Evolutionary conservation across 306 rosid genomes (phyloP).

Genomic region (Inga laurina): DNA sequence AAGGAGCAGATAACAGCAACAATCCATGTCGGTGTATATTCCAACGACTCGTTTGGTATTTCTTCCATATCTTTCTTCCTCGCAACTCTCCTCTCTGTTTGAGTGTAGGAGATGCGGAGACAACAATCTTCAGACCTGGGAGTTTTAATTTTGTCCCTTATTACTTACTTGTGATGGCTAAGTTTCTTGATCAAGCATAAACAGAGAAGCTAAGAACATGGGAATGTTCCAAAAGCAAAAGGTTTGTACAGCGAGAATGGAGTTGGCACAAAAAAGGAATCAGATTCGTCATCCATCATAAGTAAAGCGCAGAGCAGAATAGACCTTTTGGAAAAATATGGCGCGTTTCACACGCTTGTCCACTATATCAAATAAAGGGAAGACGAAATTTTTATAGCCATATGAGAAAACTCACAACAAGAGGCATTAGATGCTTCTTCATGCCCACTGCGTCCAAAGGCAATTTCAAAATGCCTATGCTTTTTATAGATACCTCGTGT

Average conservation of each 20-base stretch:
- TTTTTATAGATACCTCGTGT: not conserved
- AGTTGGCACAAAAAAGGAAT: conserved; percentile 12
- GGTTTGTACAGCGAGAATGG: conserved; percentile 28
- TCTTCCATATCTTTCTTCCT: conserved; percentile 46
- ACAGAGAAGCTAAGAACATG: conserved; percentile 51
- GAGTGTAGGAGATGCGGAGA: conserved; percentile 22
- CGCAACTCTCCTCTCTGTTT: not conserved
- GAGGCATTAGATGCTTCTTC: not conserved
- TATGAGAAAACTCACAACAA: not conserved
- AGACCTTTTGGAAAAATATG: conserved; percentile 5
- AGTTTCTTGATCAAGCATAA: not conserved
- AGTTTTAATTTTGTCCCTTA: not conserved
- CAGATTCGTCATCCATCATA: conserved; percentile 36
- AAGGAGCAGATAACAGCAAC: conserved; percentile 76
- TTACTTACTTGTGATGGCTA: not conserved
- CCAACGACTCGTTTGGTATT: conserved; percentile 53
- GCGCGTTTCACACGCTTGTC: conserved; percentile 13
- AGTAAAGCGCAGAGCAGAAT: conserved; percentile 28
- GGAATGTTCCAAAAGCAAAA: conserved; percentile 26
- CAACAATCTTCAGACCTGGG: conserved; percentile 22
- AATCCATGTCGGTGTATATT: conserved; percentile 90
- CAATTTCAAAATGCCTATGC: not conserved
- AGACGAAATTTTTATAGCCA: not conserved
- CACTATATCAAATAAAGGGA: not conserved
- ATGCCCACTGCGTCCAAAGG: not conserved